Evolutionary conservation across 2,329 filamentous ascomycete genomes (phyloP).

Genomic region (Aotearoamyces nothofagi): DNA sequence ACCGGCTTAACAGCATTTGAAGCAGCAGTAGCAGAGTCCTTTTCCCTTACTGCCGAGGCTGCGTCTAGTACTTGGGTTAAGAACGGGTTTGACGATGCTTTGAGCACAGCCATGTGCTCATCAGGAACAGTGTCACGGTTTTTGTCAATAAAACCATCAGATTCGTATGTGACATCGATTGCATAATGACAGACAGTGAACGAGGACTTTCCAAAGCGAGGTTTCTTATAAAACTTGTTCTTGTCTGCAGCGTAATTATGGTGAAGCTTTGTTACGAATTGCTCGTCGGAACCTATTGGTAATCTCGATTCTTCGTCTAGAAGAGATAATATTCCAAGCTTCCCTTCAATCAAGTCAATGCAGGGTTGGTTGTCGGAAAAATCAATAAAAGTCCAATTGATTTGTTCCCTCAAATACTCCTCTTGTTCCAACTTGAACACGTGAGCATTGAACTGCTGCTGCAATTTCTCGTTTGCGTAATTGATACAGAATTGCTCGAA

Average conservation of each 20-base stretch:
- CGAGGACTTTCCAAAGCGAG: constrained; percentile 87
- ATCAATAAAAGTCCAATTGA: constrained; percentile 99
- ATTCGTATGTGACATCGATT: constrained; percentile 95
- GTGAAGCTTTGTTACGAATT: constrained; percentile 92
- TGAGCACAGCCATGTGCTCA: constrained; percentile 90
- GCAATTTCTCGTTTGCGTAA: constrained; percentile 97
- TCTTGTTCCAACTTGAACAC: constrained; percentile 99
- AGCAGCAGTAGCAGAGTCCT: constrained; percentile 53
- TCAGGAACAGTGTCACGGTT: constrained; percentile 97
- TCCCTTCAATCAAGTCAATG: constrained; percentile 96
- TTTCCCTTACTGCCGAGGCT: constrained; percentile 76
- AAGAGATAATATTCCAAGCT: constrained; percentile 80
- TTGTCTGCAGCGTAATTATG: constrained; percentile 85
- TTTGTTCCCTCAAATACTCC: constrained; percentile 89
- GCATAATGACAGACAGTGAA: constrained; percentile 99
- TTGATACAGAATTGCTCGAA: constrained; percentile 99
- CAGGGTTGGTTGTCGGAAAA: constrained; percentile 99
- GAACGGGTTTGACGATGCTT: constrained; percentile 72
- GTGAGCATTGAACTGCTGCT: constrained; percentile 98
- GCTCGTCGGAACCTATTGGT: constrained; percentile 93
- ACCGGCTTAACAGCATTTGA: constrained; percentile 65
- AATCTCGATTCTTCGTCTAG: constrained; percentile 92
- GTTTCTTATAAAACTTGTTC: constrained; percentile 97
- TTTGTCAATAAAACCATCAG: constrained; percentile 98
- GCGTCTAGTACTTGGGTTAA: constrained; percentile 72